phyloP scores from a whole-genome alignment of 2,329 filamentous ascomycete genomes.

The Trichoderma simmonsii region DNA sequence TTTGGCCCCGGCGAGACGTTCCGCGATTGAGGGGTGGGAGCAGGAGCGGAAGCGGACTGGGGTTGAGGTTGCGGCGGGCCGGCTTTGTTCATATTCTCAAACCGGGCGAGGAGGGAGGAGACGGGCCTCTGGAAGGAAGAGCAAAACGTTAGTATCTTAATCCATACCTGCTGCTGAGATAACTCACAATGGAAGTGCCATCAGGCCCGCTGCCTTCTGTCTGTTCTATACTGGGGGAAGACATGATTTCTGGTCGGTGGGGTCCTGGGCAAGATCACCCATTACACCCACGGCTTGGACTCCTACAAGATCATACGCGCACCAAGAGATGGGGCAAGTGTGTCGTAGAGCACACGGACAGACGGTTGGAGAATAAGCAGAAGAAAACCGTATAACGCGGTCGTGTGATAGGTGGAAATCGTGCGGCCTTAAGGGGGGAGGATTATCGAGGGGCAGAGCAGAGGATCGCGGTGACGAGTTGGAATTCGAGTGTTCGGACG shows the following conservation, averaged over 20 bases:
- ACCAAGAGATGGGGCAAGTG: slow-evolving; percentile 3
- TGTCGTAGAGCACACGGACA: neutral
- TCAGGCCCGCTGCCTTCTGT: slow-evolving; percentile 58
- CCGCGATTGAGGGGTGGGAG: slow-evolving; percentile 26
- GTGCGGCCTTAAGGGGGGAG: slow-evolving; percentile 7
- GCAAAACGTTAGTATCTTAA: neutral
- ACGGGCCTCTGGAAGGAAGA: slow-evolving; percentile 63
- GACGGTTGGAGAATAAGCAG: neutral
- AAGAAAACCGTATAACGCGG: too few relatives aligned
- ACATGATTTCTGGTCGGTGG: slow-evolving; percentile 29
- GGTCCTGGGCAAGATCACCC: slow-evolving; percentile 33
- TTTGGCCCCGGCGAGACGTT: slow-evolving; percentile 42
- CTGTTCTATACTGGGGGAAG: slow-evolving; percentile 31
- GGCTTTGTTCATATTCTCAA: slow-evolving; percentile 63
- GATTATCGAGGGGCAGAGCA: slow-evolving; percentile 3
- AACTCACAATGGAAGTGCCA: slow-evolving; percentile 69
- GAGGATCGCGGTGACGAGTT: slow-evolving; percentile 15
- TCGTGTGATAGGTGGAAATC: neutral
- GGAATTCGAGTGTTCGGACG: neutral
- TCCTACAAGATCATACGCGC: slow-evolving; percentile 28
- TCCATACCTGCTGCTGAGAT: neutral
- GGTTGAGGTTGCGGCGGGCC: slow-evolving; percentile 20
- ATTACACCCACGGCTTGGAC: slow-evolving; percentile 35
- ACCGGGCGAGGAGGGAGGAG: slow-evolving; percentile 75
- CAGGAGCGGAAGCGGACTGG: slow-evolving; percentile 20